Evolutionary conservation across 352 stramenopile species (phyloP).

Genomic region (Lagenidium sp.): DNA sequence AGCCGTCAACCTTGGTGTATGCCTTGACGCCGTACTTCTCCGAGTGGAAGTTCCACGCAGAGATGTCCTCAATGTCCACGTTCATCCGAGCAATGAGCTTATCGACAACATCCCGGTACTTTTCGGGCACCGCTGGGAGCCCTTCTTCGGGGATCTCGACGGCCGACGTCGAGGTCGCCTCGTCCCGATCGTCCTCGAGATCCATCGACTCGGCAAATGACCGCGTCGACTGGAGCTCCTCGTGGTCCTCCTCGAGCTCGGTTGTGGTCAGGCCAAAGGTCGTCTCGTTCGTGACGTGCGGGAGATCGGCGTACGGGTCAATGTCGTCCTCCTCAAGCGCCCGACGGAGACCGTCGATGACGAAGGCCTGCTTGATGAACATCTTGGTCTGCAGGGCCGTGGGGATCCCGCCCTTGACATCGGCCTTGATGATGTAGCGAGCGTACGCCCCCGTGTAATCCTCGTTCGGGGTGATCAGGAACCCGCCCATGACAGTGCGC

Average conservation of each 20-base stretch:
- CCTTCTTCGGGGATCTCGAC: constrained; percentile 25
- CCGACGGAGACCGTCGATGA: constrained; percentile 46
- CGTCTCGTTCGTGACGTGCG: constrained; percentile 40
- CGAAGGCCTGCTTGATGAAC: constrained; percentile 62
- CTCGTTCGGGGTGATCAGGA: constrained; percentile 47
- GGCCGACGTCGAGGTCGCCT: constrained; percentile 11
- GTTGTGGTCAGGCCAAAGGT: constrained; percentile 33
- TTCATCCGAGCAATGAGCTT: constrained; percentile 50
- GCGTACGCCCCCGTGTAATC: constrained; percentile 42
- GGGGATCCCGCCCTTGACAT: constrained; percentile 50
- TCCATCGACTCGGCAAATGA: constrained; percentile 8
- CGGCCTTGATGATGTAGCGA: constrained; percentile 62
- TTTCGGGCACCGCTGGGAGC: constrained; percentile 26
- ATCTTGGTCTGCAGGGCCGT: constrained; percentile 49
- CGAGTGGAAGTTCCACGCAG: constrained; percentile 53
- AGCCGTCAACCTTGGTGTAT: constrained; percentile 58
- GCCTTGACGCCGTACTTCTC: constrained; percentile 64
- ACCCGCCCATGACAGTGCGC: constrained; percentile 45
- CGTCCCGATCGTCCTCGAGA: constrained; percentile 33
- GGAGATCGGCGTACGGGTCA: constrained; percentile 5
- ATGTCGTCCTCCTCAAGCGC: constrained; percentile 40
- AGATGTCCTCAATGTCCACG: constrained; percentile 38
- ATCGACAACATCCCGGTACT: constrained; percentile 48
- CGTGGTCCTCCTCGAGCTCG: constrained; percentile 16
- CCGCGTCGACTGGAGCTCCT: constrained; percentile 4